Evolutionary conservation across 306 rosid genomes (phyloP), one percentile per base, ranked within the genome.

Genomic region (Prunus mongolica): DNA sequence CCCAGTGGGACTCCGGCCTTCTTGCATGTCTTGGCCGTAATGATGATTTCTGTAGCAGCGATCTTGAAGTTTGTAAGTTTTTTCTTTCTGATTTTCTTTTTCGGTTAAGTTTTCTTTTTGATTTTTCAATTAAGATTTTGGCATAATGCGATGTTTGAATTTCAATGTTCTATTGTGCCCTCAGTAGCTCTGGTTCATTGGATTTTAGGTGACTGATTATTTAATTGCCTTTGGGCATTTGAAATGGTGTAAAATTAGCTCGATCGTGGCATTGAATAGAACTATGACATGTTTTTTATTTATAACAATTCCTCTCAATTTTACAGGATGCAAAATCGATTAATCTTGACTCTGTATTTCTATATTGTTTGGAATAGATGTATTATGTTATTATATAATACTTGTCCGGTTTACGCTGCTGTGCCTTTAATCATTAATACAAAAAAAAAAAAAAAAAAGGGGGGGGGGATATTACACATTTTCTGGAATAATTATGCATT

Each of bases 11-110:
- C 73, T 88, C 99, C 25, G 50, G 82, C 82, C 64, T 92, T 80
- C 91, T 83, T 72, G 69, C 89, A n/a, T 95, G 97, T 77, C 87
- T 95, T 28, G 99, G 99, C 8, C 97, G 90, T 22, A 87, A 76
- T 80, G 99, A 95, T 78, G 90, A 95, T 12, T 95, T 95, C 81
- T 92, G 96, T 78, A 87, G 99, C 83, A 86, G 93, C 88, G 99
- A 92, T 89, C 88, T 95, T 51, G 99, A 95, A 95, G 99, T 95
- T 87, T 95, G 99, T 95, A 78, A 87, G 99, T 82, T 57, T 69
- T 15, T 52, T 19, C 46, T 38, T 16, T 19, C 44, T 19, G 3
- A 16, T 6, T 54, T 3, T 28, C 10, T 1, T 3, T 6, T 34
- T 6, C 44, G 8, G 44, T 34, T 34, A 34, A 6, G 44, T 34